Base-by-base conservation (phyloP, 129 eudicot genomes). In the Dittrichia graveolens region DNA sequence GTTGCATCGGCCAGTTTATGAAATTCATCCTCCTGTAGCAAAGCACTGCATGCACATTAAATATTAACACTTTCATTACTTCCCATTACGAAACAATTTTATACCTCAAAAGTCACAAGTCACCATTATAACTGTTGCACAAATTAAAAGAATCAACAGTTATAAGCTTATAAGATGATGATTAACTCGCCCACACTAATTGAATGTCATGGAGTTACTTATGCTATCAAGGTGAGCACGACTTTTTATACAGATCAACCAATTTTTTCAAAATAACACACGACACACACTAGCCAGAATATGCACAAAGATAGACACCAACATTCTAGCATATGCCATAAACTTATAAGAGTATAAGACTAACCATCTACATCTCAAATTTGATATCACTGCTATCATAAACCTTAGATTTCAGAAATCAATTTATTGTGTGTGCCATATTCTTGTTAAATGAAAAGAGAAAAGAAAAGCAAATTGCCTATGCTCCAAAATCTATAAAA, bases 1-100 rank as follows among this genome's bases (percentile, higher is more conserved):
- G 99, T 91, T 49, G 95, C 83, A 84, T 95, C 90, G 9, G 99
- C 99, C 81, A 95, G 82, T 58, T 74, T 80, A 53, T 95, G 96
- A 81, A 86, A 95, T 78, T 95, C 95, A 63, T 91, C 96, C 85
- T 90, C 97, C 81, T 83, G 85, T 75, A 90, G 79, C 74, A 88
- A 18, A 61, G 85, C 83, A 79, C 97, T 90, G 88, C 39, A 63
- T 55, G 57, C 75, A 72, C 60, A 85, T 72, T 80, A 81, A 73
- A 45, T 56, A 47, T 77, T 73, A 78, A 53, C 47, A 69, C 12
- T 42, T 65, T 71, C 65, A 40, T 14, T 48, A 41, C 46, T 31
- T 59, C 53, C 7, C 41, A 46, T 35, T 35, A 70, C 47, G 5
- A 46, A 8, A 39, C 66, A 75, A 50, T 4, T 24, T 14, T 35